Conservation (phyloP, 1,139 yeast genomes). For the Magnusiomyces fungicola region DNA sequence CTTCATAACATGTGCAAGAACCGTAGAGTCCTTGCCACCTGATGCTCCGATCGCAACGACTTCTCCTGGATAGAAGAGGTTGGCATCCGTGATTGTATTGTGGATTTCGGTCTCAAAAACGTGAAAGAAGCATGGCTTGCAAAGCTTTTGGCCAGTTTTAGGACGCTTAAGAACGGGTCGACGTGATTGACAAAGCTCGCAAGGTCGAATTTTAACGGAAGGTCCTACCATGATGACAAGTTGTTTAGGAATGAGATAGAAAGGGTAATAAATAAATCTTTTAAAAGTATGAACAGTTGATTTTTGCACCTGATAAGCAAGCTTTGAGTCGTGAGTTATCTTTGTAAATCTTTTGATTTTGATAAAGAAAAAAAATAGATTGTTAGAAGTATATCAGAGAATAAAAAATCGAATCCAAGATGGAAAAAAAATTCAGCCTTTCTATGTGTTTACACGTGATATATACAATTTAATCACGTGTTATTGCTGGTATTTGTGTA, state of each 20-base stretch:
- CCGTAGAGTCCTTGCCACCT: constrained; percentile 98
- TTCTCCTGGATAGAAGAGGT: constrained; percentile 73
- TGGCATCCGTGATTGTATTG: constrained; percentile 66
- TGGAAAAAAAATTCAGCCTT: too few relatives aligned
- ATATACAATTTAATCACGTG: too few relatives aligned
- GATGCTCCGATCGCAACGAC: constrained; percentile 95
- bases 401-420: too few relatives aligned
- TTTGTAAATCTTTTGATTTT: too few relatives aligned
- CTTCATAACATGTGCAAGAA: constrained; percentile 80
- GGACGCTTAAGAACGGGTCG: constrained; percentile 90
- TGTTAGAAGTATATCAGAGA: too few relatives aligned
- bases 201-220: constrained; percentile 27
- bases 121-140: constrained; percentile 81
- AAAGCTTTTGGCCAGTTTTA: constrained; percentile 82
- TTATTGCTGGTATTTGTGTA: too few relatives aligned
- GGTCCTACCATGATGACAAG: constrained; percentile 11
- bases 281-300: too few relatives aligned
- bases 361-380: too few relatives aligned
- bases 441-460: too few relatives aligned
- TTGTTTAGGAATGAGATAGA: background rate
- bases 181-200: constrained; percentile 81
- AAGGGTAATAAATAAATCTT: too few relatives aligned
- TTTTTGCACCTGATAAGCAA: too few relatives aligned
- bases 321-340: too few relatives aligned
- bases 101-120: constrained; percentile 96